Percentiles rank a stretch among this genome's conserved stretches.
These are phyloP conservation scores for Exophiala oligosperma DNA, from an alignment of 2,329 filamentous ascomycete genomes.

Conservation along the genomic window DNA sequence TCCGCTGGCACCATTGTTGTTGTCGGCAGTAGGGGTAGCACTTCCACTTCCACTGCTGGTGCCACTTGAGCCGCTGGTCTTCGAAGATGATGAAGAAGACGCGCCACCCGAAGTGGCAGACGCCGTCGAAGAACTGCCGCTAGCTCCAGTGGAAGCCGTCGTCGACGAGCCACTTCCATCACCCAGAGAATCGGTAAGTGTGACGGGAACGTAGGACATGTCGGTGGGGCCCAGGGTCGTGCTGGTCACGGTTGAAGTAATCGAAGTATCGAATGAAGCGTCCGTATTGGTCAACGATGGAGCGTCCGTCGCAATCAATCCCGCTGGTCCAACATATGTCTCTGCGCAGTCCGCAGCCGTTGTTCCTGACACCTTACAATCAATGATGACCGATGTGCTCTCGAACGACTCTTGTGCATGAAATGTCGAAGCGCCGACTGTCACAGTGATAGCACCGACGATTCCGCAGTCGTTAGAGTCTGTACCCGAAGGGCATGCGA, in stretches of 20 bases:
- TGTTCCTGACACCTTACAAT: conserved; percentile 24
- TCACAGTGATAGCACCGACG: conserved; percentile 21
- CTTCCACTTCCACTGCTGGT: conserved; percentile 1
- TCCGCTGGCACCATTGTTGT: conserved; percentile 8
- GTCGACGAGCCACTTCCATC: not conserved
- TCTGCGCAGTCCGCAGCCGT: conserved; percentile 22
- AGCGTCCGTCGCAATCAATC: conserved; percentile 8
- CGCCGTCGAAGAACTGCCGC: conserved; percentile 8
- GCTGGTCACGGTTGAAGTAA: conserved; percentile 13
- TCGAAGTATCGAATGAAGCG: conserved; percentile 1
- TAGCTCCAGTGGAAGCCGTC: conserved; percentile 7
- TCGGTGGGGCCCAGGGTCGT: conserved; percentile 12
- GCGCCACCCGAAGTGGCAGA: conserved; percentile 1
- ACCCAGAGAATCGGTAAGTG: conserved; percentile 9
- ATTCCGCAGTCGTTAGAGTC: conserved; percentile 21
- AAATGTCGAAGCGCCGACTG: conserved; percentile 23
- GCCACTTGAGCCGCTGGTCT: not conserved
- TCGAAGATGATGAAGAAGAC: not conserved
- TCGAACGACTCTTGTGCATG: conserved; percentile 11
- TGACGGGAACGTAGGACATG: conserved; percentile 14
- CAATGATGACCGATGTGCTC: conserved; percentile 12
- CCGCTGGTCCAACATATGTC: conserved; percentile 19
- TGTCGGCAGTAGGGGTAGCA: conserved; percentile 1
- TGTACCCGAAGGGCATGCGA: conserved; percentile 17
- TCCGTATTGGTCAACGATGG: conserved; percentile 4